Evolutionary conservation across 2,329 filamentous ascomycete species (phyloP).

Genomic region (Cryoendolithus antarcticus): DNA sequence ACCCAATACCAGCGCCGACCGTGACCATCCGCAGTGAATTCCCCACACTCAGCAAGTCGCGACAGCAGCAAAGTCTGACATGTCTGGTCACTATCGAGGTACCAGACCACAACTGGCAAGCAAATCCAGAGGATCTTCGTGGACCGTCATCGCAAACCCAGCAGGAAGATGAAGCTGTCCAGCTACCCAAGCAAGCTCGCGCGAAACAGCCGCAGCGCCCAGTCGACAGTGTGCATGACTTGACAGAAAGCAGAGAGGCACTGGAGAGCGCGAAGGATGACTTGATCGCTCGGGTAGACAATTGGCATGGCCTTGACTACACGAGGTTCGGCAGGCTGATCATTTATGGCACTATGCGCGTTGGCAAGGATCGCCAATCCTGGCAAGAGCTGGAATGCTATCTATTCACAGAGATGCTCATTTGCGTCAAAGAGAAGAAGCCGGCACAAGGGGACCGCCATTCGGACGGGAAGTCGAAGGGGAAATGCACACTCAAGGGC

Average conservation of each 20-base stretch:
- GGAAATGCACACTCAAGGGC: slow-evolving; percentile 80
- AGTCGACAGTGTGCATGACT: slow-evolving; percentile 41
- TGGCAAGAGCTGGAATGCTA: slow-evolving; percentile 98
- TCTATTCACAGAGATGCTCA: slow-evolving; percentile 96
- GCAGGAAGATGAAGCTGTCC: too few relatives aligned
- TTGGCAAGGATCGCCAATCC: slow-evolving; percentile 89
- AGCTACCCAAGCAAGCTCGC: slow-evolving; percentile 12
- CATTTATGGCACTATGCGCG: slow-evolving; percentile 76
- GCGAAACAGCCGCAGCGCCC: slow-evolving; percentile 29
- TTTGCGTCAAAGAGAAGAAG: slow-evolving; percentile 98
- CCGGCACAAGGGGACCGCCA: slow-evolving; percentile 45
- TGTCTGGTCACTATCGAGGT: slow-evolving; percentile 92
- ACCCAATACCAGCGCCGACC: slow-evolving; percentile 77
- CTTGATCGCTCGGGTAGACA: slow-evolving; percentile 78
- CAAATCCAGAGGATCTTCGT: slow-evolving; percentile 67
- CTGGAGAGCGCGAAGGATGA: slow-evolving; percentile 78
- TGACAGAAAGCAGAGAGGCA: slow-evolving; percentile 49
- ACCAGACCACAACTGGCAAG: slow-evolving; percentile 79
- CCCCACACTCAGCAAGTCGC: slow-evolving; percentile 79
- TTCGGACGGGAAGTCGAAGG: slow-evolving; percentile 43
- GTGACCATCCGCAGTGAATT: slow-evolving; percentile 97
- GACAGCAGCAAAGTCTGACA: slow-evolving; percentile 88
- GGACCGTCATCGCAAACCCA: slow-evolving; percentile 27
- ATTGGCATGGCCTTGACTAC: slow-evolving; percentile 96
- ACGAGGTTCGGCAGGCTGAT: slow-evolving; percentile 84